Conservation (phyloP, 306 rosid genomes). For the Casuarina glauca region DNA sequence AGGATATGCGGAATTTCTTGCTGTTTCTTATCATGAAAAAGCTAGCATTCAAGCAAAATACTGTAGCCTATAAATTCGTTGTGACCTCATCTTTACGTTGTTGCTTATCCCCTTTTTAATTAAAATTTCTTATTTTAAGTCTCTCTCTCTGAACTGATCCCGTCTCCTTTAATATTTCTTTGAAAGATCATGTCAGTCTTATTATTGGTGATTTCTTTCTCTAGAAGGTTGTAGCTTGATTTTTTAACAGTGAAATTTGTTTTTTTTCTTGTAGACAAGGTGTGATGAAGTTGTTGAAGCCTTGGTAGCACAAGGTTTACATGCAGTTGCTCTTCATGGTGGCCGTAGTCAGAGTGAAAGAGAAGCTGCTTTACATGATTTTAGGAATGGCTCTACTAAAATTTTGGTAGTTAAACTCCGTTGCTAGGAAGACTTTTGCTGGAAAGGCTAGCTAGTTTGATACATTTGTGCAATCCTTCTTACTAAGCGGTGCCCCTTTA, state of each 20-base stretch:
- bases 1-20: neutral
- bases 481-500: neutral
- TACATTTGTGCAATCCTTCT: neutral
- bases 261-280: slow-evolving; percentile 56
- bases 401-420: slow-evolving; percentile 56
- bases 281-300: slow-evolving; percentile 86
- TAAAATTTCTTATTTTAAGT: neutral
- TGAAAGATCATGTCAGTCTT: neutral
- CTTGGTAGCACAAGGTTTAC: slow-evolving; percentile 78
- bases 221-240: neutral
- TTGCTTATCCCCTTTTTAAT: neutral
- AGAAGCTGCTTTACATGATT: slow-evolving; percentile 77
- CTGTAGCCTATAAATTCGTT: neutral
- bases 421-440: neutral
- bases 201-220: neutral
- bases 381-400: slow-evolving; percentile 71
- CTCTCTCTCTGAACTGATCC: neutral
- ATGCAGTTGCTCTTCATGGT: slow-evolving; percentile 88
- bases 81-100: neutral
- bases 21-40: neutral
- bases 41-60: neutral
- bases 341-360: slow-evolving; percentile 86
- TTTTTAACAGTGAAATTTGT: slow-evolving; percentile 11
- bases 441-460: neutral
- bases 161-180: neutral